A percentile compares a stretch with the other conserved stretches of the same genome.
Evolutionary conservation across 345 rosid genomes (phyloP).

Genomic region (Eucalyptus cladocalyx): DNA sequence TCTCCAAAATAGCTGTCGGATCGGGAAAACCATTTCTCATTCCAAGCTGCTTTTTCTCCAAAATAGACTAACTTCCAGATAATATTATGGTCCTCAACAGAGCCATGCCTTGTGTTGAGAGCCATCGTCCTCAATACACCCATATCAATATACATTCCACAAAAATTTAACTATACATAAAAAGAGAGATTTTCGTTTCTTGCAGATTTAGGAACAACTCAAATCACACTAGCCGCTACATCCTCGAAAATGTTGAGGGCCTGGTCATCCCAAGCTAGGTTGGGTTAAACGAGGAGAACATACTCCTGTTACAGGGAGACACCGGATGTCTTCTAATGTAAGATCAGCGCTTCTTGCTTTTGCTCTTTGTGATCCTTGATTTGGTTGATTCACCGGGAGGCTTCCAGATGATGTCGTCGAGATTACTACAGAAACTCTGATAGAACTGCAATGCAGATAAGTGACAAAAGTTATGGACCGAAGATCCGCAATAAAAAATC

Average conservation of each 20-base stretch:
- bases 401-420: conserved; percentile 86
- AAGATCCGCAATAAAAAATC: not conserved
- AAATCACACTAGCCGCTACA: not conserved
- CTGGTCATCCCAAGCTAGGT: not conserved
- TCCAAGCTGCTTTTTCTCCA: not conserved
- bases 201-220: not conserved
- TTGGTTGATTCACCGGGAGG: conserved; percentile 52
- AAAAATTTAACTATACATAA: not conserved
- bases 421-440: conserved; percentile 74
- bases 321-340: not conserved
- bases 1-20: not conserved
- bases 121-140: too few species aligned
- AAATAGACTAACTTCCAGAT: not conserved
- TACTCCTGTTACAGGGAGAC: too few species aligned
- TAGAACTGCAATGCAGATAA: conserved; percentile 48
- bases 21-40: not conserved
- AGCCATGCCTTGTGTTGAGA: not conserved
- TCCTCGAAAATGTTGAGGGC: not conserved
- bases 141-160: not conserved
- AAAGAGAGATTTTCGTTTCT: not conserved
- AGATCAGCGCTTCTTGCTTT: conserved; percentile 51
- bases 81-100: not conserved
- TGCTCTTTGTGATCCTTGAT: conserved; percentile 41
- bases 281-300: not conserved
- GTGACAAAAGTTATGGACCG: not conserved